Percentiles rank a stretch among this genome's conserved stretches.
Evolutionary conservation across 805 yeast genomes (phyloP).

Genomic region (Candida tallmaniae): DNA sequence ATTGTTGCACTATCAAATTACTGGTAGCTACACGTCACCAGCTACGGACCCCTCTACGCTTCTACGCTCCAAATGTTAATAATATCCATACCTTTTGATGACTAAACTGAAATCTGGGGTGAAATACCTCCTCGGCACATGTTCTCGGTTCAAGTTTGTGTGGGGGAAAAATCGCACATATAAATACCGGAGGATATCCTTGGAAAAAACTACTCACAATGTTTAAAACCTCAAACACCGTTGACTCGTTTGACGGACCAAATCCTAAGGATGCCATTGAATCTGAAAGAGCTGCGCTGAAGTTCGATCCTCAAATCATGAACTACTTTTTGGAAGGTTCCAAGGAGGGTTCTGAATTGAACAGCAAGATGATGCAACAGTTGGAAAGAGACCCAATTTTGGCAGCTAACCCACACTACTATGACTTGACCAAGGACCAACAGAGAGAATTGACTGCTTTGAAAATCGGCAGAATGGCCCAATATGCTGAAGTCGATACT

Average conservation of each 20-base stretch:
- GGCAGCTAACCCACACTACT: slow-evolving; percentile 48
- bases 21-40: too few species aligned
- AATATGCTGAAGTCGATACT: slow-evolving; percentile 51
- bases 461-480: slow-evolving; percentile 58
- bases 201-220: not conserved
- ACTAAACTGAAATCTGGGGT: not conserved
- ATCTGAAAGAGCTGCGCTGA: slow-evolving; percentile 28
- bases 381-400: slow-evolving; percentile 66
- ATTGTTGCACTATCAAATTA: too few species aligned
- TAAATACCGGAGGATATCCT: not conserved
- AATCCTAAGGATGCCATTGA: slow-evolving; percentile 28
- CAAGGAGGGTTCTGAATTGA: slow-evolving; percentile 37
- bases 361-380: slow-evolving; percentile 51
- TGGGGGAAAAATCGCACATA: not conserved
- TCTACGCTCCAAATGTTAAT: too few species aligned
- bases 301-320: slow-evolving; percentile 35
- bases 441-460: slow-evolving; percentile 57
- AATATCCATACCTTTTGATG: too few species aligned
- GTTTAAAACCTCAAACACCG: slow-evolving; percentile 13
- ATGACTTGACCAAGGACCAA: slow-evolving; percentile 52
- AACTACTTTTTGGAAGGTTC: slow-evolving; percentile 40
- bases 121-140: too few species aligned
- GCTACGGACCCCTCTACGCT: too few species aligned
- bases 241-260: slow-evolving; percentile 24
- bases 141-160: too few species aligned